A percentile compares a stretch with the other conserved stretches of the same genome.
Conservation (phyloP, 2,329 filamentous ascomycete species). For the Sphaerostilbella broomeana region DNA sequence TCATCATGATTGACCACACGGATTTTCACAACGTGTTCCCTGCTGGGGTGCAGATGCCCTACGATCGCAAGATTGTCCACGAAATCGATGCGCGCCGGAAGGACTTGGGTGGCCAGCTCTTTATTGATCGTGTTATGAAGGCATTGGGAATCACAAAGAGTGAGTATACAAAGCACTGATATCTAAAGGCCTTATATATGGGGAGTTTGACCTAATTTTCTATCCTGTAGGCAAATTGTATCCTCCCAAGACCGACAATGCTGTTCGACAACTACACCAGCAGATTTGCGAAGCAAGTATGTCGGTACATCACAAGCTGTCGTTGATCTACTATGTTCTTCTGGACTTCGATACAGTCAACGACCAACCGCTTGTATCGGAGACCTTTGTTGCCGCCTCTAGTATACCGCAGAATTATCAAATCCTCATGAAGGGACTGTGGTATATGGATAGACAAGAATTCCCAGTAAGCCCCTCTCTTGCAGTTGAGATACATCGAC, state of each 20-base stretch:
- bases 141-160: slow-evolving; percentile 62
- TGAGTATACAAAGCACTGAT: slow-evolving; percentile 28
- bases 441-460: slow-evolving; percentile 68
- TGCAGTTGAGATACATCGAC: background rate
- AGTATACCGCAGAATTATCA: slow-evolving; percentile 70
- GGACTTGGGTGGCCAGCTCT: slow-evolving; percentile 61
- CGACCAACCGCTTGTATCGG: slow-evolving; percentile 44
- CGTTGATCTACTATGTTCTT: slow-evolving; percentile 76
- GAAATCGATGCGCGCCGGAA: slow-evolving; percentile 62
- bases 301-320: slow-evolving; percentile 70
- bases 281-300: slow-evolving; percentile 59
- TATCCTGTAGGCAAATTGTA: slow-evolving; percentile 52
- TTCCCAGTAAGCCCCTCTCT: slow-evolving; percentile 45
- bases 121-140: slow-evolving; percentile 71
- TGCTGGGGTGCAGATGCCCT: slow-evolving; percentile 52
- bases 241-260: slow-evolving; percentile 63
- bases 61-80: slow-evolving; percentile 53
- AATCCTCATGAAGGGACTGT: slow-evolving; percentile 75
- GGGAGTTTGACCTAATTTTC: background rate
- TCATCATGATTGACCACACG: slow-evolving; percentile 54
- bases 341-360: slow-evolving; percentile 61
- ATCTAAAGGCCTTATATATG: background rate
- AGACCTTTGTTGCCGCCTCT: slow-evolving; percentile 52
- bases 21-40: slow-evolving; percentile 64
- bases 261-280: slow-evolving; percentile 62